Percentiles rank a stretch among this genome's conserved stretches.
Evolutionary conservation across 73 alveolate genomes (phyloP).

Genomic region (Diophrys appendiculata): DNA sequence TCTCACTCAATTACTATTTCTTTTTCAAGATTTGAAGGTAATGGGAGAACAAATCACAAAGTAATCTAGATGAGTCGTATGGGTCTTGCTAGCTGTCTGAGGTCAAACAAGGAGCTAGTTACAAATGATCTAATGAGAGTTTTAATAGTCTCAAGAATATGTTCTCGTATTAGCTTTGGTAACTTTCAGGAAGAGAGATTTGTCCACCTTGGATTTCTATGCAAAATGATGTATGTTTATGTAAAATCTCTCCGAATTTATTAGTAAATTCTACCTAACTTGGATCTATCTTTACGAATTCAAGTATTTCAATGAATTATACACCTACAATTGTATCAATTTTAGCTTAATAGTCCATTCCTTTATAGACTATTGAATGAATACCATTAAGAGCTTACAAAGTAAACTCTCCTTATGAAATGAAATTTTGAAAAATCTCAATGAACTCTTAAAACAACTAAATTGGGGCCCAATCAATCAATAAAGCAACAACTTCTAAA

Average conservation of each 20-base stretch:
- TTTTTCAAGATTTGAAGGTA: background rate
- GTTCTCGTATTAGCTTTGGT: background rate
- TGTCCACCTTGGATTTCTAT: background rate
- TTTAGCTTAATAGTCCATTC: background rate
- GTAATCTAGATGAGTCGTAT: background rate
- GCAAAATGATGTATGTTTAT: background rate
- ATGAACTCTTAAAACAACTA: background rate
- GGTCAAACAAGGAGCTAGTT: too few relatives aligned
- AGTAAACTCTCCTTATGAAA: background rate
- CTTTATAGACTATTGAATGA: background rate
- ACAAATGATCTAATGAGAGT: too few relatives aligned
- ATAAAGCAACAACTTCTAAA: background rate
- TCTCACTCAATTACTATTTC: background rate
- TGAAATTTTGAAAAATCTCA: background rate
- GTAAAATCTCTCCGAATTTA: background rate
- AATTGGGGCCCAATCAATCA: background rate
- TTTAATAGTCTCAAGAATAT: background rate
- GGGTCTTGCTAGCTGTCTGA: background rate
- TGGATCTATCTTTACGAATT: background rate
- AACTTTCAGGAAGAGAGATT: background rate
- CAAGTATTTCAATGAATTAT: background rate
- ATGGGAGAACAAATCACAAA: background rate
- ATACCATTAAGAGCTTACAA: background rate
- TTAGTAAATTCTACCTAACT: background rate
- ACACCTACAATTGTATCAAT: background rate